phyloP scores from a whole-genome alignment of 768 basidiomycete genomes.

The Leccinum longicurvipes region DNA sequence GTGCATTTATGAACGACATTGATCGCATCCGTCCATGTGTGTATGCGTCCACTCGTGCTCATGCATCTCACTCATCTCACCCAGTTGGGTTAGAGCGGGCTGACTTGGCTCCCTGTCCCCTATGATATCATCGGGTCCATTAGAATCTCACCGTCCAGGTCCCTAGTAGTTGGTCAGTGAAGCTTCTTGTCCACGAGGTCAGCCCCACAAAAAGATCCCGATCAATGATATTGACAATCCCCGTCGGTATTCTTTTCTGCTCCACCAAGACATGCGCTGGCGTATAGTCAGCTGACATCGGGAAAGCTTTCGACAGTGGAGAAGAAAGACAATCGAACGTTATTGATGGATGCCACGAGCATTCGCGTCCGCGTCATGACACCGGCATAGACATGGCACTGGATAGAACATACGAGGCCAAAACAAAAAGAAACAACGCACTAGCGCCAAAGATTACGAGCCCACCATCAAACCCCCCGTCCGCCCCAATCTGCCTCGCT shows the following conservation, averaged over 20 bases:
- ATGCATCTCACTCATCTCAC: background rate
- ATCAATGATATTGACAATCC: background rate
- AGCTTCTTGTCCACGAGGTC: background rate
- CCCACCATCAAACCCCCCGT: slow-evolving; percentile 34
- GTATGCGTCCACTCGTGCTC: background rate
- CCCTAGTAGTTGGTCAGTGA: background rate
- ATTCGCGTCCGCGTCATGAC: background rate
- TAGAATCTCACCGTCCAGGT: too few relatives aligned
- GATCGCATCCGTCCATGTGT: background rate
- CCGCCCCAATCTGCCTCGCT: slow-evolving; percentile 50
- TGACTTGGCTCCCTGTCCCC: background rate
- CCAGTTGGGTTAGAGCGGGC: background rate
- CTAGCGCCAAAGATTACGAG: slow-evolving; percentile 23
- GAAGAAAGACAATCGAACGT: background rate
- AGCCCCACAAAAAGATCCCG: background rate
- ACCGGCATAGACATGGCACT: background rate
- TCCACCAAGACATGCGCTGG: background rate
- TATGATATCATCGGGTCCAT: background rate
- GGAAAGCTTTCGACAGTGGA: background rate
- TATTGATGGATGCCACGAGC: background rate
- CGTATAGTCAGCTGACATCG: background rate
- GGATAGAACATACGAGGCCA: background rate
- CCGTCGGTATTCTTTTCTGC: background rate
- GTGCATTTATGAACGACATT: background rate
- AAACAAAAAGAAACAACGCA: background rate